These are phyloP conservation scores for Fonsecaea pugnacius DNA, from an alignment of 2,329 filamentous ascomycete species.

Conservation along the genomic window DNA sequence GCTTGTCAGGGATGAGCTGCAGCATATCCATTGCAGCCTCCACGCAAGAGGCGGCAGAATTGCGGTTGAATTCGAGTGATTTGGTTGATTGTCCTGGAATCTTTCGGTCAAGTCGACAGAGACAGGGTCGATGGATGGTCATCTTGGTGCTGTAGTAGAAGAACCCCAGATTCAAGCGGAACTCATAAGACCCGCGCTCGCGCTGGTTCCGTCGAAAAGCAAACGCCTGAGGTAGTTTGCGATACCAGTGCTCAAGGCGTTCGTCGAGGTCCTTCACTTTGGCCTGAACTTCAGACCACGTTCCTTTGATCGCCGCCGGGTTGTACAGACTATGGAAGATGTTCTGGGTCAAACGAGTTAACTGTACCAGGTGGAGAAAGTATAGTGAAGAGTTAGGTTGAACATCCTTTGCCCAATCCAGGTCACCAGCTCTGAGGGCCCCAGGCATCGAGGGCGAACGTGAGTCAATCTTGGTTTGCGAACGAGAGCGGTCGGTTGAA, in stretches of 20 bases:
- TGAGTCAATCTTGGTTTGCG: constrained; percentile 30
- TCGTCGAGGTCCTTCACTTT: constrained; percentile 44
- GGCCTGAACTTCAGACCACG: constrained; percentile 45
- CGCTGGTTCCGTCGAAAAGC: constrained; percentile 42
- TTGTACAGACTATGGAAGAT: constrained; percentile 47
- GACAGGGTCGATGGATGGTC: constrained; percentile 51
- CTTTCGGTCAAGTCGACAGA: constrained; percentile 50
- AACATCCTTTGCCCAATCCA: constrained; percentile 40
- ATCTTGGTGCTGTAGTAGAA: constrained; percentile 52
- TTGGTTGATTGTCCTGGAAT: constrained; percentile 39
- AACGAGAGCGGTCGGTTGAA: constrained; percentile 29
- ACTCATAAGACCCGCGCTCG: constrained; percentile 41
- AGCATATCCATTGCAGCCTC: constrained; percentile 47
- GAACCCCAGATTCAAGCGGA: constrained; percentile 49
- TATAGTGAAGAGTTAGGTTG: constrained; percentile 46
- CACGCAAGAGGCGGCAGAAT: constrained; percentile 46
- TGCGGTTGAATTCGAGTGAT: constrained; percentile 45
- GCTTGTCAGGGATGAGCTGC: constrained; percentile 49
- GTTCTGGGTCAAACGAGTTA: constrained; percentile 44
- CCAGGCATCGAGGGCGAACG: constrained; percentile 32
- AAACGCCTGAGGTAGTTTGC: constrained; percentile 45
- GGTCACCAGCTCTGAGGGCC: constrained; percentile 21
- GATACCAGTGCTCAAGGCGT: constrained; percentile 47
- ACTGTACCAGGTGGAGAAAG: constrained; percentile 47
- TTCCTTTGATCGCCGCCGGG: constrained; percentile 43